These are phyloP conservation scores for Pistacia integerrima DNA, from an alignment of 345 rosid species.

Conservation along the genomic window DNA sequence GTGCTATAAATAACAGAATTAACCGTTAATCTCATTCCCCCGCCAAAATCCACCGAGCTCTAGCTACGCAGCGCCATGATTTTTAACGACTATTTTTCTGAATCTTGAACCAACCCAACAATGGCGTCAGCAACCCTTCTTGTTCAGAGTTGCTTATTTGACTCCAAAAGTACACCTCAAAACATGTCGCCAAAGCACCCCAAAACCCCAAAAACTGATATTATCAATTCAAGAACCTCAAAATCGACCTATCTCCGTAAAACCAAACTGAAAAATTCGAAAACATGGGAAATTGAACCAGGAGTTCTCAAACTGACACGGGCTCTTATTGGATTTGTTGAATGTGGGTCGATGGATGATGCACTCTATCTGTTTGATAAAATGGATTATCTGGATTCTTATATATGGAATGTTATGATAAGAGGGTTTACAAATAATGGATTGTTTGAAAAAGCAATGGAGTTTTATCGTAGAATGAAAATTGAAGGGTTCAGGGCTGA, in stretches of 20 bases:
- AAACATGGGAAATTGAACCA: conserved; percentile 5
- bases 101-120: conserved; percentile 9
- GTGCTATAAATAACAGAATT: not conserved
- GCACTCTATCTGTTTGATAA: conserved; percentile 70
- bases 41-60: conserved; percentile 31
- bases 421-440: conserved; percentile 56
- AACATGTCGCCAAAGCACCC: conserved; percentile 29
- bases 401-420: conserved; percentile 65
- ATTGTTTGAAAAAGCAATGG: conserved; percentile 44
- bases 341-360: conserved; percentile 46
- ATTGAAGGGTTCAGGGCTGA: conserved; percentile 45
- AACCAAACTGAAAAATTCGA: not conserved
- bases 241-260: conserved; percentile 17
- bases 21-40: conserved; percentile 14
- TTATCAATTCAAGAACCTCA: conserved; percentile 22
- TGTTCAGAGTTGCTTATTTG: conserved; percentile 28
- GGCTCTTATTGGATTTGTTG: conserved; percentile 26
- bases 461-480: conserved; percentile 50
- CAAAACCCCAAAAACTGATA: conserved; percentile 14
- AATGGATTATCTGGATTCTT: conserved; percentile 55
- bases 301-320: conserved; percentile 31
- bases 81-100: conserved; percentile 3
- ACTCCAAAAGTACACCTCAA: conserved; percentile 23
- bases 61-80: not conserved
- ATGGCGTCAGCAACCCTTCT: conserved; percentile 36